These are phyloP conservation scores for Jacaranda copaia DNA, from an alignment of 257 asterid species.

Conservation along the genomic window DNA sequence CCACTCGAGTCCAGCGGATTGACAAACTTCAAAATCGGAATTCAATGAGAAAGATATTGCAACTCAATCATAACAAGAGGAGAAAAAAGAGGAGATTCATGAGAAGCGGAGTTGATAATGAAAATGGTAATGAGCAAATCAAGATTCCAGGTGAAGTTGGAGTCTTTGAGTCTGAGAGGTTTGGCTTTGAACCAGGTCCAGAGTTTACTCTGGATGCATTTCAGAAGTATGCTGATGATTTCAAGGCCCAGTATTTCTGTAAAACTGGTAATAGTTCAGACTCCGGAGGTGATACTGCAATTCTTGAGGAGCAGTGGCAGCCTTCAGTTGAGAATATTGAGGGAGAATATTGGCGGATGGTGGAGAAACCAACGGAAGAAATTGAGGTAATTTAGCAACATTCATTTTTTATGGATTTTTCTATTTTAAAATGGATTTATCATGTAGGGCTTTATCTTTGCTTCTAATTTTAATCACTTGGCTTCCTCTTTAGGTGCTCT, in stretches of 20 bases:
- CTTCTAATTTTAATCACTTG: slow-evolving; percentile 5
- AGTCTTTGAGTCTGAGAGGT: slow-evolving; percentile 62
- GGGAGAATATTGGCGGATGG: slow-evolving; percentile 98
- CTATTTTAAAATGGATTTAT: slow-evolving; percentile 1
- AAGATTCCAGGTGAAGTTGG: slow-evolving; percentile 55
- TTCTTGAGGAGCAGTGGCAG: slow-evolving; percentile 56
- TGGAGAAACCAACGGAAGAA: slow-evolving; percentile 91
- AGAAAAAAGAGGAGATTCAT: slow-evolving; percentile 75
- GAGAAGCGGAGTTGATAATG: slow-evolving; percentile 59
- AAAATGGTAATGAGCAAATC: slow-evolving; percentile 56
- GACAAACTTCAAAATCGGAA: slow-evolving; percentile 94
- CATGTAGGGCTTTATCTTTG: slow-evolving; percentile 26
- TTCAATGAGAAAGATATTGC: slow-evolving; percentile 66
- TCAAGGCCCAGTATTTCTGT: slow-evolving; percentile 81
- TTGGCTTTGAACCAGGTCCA: slow-evolving; percentile 98
- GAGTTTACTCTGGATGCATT: slow-evolving; percentile 79
- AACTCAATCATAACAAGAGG: slow-evolving; percentile 65
- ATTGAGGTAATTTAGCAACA: slow-evolving; percentile 65
- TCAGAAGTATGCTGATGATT: slow-evolving; percentile 85
- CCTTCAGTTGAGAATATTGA: slow-evolving; percentile 86
- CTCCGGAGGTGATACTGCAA: slow-evolving; percentile 42
- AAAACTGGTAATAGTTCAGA: slow-evolving; percentile 39
- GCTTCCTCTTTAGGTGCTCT: slow-evolving; percentile 61
- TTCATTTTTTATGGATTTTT: slow-evolving; percentile 21
- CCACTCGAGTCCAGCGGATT: slow-evolving; percentile 87